phyloP scores from a whole-genome alignment of 2,329 filamentous ascomycete genomes.

The Penicillium sp. region DNA sequence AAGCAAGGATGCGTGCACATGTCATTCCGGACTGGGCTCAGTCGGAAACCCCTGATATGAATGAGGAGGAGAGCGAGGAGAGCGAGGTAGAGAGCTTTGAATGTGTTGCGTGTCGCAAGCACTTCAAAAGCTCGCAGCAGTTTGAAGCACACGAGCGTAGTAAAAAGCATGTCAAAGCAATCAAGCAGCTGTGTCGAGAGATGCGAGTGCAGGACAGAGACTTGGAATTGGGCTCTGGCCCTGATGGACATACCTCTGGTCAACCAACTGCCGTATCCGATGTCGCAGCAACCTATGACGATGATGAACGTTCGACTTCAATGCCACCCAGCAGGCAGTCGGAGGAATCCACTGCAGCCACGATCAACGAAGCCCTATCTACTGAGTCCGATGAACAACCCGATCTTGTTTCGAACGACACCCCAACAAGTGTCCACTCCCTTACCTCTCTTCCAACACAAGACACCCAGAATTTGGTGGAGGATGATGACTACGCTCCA shows the following conservation, averaged over 20 bases:
- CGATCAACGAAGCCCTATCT: too few relatives aligned
- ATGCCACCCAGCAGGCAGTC: too few relatives aligned
- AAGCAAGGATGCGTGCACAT: slow-evolving; percentile 61
- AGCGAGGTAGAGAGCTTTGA: slow-evolving; percentile 53
- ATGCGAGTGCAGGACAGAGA: slow-evolving; percentile 75
- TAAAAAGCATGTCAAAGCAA: slow-evolving; percentile 88
- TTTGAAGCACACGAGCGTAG: slow-evolving; percentile 89
- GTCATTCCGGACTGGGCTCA: slow-evolving; percentile 71
- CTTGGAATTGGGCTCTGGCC: slow-evolving; percentile 20
- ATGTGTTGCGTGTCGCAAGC: slow-evolving; percentile 59
- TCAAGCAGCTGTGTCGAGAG: slow-evolving; percentile 70
- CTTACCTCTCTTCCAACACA: too few relatives aligned
- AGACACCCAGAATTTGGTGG: too few relatives aligned
- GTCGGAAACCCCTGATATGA: slow-evolving; percentile 47
- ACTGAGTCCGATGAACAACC: too few relatives aligned
- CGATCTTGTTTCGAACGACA: too few relatives aligned
- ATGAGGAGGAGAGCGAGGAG: slow-evolving; percentile 45
- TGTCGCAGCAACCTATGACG: slow-evolving; percentile 8
- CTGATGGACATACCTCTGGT: not conserved
- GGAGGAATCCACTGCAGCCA: too few relatives aligned
- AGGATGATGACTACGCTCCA: slow-evolving; percentile 38
- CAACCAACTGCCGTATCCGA: too few relatives aligned
- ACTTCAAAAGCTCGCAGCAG: slow-evolving; percentile 85
- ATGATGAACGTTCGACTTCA: slow-evolving; percentile 19
- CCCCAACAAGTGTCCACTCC: too few relatives aligned